Evolutionary conservation across 1,284 basidiomycete genomes (phyloP).

Genomic region (Malassezia arunalokei): DNA sequence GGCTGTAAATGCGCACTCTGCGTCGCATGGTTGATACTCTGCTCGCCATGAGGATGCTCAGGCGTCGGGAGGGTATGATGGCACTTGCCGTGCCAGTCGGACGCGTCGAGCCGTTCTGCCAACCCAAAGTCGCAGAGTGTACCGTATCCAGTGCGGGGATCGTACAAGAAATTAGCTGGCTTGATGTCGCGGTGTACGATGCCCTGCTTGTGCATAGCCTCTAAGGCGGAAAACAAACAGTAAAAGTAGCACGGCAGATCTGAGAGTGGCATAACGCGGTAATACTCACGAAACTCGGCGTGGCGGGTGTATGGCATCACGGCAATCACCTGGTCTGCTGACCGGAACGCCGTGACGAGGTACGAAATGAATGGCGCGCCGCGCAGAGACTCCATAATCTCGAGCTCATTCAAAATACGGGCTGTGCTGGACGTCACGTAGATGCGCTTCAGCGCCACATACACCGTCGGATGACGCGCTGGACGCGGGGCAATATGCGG

Average conservation of each 20-base stretch:
- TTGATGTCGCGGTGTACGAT: constrained; percentile 97
- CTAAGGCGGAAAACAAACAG: constrained; percentile 77
- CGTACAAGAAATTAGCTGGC: constrained; percentile 93
- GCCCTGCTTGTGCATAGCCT: constrained; percentile 72
- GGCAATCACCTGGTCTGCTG: constrained; percentile 82
- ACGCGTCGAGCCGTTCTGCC: constrained; percentile 37
- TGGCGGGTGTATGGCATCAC: constrained; percentile 89
- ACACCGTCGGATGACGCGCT: constrained; percentile 48
- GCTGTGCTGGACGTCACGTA: constrained; percentile 89
- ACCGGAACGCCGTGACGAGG: constrained; percentile 82
- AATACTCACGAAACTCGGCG: constrained; percentile 81
- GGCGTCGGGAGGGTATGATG: constrained; percentile 36
- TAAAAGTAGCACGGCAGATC: constrained; percentile 77
- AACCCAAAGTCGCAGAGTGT: constrained; percentile 91
- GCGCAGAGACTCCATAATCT: constrained; percentile 68
- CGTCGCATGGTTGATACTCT: constrained; percentile 30
- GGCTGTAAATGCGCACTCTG: constrained; percentile 31
- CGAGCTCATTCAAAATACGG: constrained; percentile 83
- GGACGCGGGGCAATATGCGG: constrained; percentile 4
- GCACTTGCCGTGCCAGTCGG: constrained; percentile 42
- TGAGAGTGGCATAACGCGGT: constrained; percentile 57
- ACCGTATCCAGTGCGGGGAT: constrained; percentile 69
- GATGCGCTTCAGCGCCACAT: constrained; percentile 91
- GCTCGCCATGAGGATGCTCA: constrained; percentile 30
- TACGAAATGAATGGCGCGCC: constrained; percentile 50